Evolutionary conservation across 2,329 filamentous ascomycete genomes (phyloP).

Genomic region (Paraconiothyrium brasiliense): DNA sequence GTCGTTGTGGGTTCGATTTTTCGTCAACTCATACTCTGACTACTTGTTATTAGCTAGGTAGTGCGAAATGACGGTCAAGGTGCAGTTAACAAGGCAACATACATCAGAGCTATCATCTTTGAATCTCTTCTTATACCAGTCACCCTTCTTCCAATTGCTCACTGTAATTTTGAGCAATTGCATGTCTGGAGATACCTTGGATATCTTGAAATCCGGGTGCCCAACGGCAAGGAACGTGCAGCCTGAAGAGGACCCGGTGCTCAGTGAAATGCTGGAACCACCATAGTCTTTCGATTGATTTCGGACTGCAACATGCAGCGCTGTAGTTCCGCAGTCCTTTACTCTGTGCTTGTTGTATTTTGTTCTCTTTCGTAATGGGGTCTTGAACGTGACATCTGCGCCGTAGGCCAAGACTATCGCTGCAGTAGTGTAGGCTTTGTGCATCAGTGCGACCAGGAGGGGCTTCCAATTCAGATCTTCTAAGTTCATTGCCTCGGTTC

Average conservation of each 20-base stretch:
- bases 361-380: not conserved
- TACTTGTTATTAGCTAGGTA: conserved; percentile 1
- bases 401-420: conserved; percentile 5
- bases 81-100: not conserved
- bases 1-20: conserved; percentile 4
- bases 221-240: conserved; percentile 9
- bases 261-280: not conserved
- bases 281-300: not conserved
- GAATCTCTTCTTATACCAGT: not conserved
- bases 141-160: not conserved
- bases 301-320: conserved; percentile 3
- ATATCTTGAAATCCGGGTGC: not conserved
- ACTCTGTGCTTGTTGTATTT: conserved; percentile 7
- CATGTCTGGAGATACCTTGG: not conserved
- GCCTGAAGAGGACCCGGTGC: not conserved
- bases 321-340: conserved; percentile 1
- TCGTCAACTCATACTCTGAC: conserved; percentile 6
- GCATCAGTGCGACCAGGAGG: conserved; percentile 2
- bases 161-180: not conserved
- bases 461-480: conserved; percentile 13
- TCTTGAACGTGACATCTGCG: conserved; percentile 7
- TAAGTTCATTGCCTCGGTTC: conserved; percentile 7
- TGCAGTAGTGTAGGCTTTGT: conserved; percentile 7
- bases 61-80: not conserved
- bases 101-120: conserved; percentile 11